These are phyloP conservation scores for Colletotrichum limetticola DNA, from an alignment of 2,329 filamentous ascomycete genomes.

Conservation along the genomic window DNA sequence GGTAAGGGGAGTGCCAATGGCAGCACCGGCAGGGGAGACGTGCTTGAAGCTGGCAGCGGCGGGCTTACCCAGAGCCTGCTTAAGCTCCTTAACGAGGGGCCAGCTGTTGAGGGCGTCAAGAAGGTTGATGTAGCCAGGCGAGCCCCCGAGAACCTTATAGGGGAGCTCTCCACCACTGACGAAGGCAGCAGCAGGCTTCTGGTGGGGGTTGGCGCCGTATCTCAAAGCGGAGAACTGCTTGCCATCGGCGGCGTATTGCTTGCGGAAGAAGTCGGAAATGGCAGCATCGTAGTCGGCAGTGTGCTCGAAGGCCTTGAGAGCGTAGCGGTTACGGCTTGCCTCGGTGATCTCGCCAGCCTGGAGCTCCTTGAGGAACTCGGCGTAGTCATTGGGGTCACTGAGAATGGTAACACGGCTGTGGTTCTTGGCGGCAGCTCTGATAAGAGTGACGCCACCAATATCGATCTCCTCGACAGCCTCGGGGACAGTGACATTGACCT, in stretches of 20 bases:
- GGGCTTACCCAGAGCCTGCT: slow-evolving; percentile 84
- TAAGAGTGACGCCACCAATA: slow-evolving; percentile 95
- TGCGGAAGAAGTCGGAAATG: slow-evolving; percentile 97
- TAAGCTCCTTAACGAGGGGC: slow-evolving; percentile 96
- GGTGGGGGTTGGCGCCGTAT: slow-evolving; percentile 97
- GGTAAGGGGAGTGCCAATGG: slow-evolving; percentile 88
- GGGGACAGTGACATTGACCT: slow-evolving; percentile 95
- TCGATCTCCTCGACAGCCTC: slow-evolving; percentile 99
- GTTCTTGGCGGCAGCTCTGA: slow-evolving; percentile 98
- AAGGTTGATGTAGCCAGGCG: slow-evolving; percentile 97
- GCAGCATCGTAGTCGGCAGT: slow-evolving; percentile 96
- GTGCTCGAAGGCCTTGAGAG: slow-evolving; percentile 98
- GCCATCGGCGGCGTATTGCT: slow-evolving; percentile 91
- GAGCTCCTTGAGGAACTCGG: slow-evolving; percentile 91
- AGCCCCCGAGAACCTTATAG: slow-evolving; percentile 92
- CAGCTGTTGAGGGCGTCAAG: slow-evolving; percentile 96
- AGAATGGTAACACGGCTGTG: slow-evolving; percentile 95
- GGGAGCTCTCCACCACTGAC: slow-evolving; percentile 79
- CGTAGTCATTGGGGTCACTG: slow-evolving; percentile 92
- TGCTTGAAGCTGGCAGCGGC: slow-evolving; percentile 99
- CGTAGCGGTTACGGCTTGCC: slow-evolving; percentile 86
- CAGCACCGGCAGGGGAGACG: slow-evolving; percentile 94
- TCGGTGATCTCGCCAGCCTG: slow-evolving; percentile 88
- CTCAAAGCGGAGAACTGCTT: slow-evolving; percentile 85
- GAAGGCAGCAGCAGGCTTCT: slow-evolving; percentile 93